These are phyloP conservation scores for Phlyctochytrium planicorne DNA, from an alignment of 192 early-diverging fungal species.

Conservation along the genomic window DNA sequence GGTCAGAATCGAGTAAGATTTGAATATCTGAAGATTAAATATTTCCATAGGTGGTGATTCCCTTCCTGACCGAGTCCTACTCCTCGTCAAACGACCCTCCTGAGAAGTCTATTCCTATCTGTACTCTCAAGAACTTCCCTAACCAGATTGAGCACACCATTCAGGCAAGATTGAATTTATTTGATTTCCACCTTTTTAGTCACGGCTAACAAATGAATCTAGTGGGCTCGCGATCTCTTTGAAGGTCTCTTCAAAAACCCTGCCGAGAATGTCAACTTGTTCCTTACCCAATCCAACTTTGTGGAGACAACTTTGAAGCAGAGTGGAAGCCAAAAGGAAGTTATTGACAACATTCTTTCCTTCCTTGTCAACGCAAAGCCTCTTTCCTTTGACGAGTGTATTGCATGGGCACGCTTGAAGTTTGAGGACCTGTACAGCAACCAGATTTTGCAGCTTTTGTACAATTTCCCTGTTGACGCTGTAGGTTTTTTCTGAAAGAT, in stretches of 20 bases:
- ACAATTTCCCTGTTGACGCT: slow-evolving; percentile 95
- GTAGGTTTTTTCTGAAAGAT: no score
- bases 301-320: slow-evolving; percentile 76
- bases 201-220: slow-evolving; percentile 46
- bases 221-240: slow-evolving; percentile 98
- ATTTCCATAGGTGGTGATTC: slow-evolving; percentile 80
- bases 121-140: slow-evolving; percentile 97
- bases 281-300: slow-evolving; percentile 83
- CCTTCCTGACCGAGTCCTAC: slow-evolving; percentile 96
- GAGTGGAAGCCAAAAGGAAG: slow-evolving; percentile 75
- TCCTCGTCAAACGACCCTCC: slow-evolving; percentile 97
- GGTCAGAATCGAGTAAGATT: slow-evolving; percentile 41
- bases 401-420: slow-evolving; percentile 85
- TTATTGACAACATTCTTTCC: slow-evolving; percentile 70
- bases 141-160: slow-evolving; percentile 89
- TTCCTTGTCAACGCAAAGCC: slow-evolving; percentile 78
- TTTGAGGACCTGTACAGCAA: slow-evolving; percentile 96
- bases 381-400: slow-evolving; percentile 85
- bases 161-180: slow-evolving; percentile 31
- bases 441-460: slow-evolving; percentile 90
- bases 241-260: slow-evolving; percentile 90
- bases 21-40: neutral
- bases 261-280: slow-evolving; percentile 92
- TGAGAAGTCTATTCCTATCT: slow-evolving; percentile 96
- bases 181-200: slow-evolving; percentile 8